Conservation (phyloP, 2,329 filamentous ascomycete genomes). For the Colletotrichum gigasporum region DNA sequence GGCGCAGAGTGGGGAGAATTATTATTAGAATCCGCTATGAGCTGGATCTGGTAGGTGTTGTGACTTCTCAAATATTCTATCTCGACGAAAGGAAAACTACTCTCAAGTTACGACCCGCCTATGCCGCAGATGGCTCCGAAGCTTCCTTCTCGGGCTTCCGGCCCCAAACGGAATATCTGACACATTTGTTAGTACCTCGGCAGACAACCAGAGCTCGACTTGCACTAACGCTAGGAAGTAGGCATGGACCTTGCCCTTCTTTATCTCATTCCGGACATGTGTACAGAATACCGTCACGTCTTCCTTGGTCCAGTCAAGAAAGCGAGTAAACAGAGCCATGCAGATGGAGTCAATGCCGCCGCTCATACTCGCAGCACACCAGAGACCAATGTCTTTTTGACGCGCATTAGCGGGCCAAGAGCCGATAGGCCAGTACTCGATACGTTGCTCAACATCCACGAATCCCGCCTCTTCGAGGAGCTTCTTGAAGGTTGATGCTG, state of each 20-base stretch:
- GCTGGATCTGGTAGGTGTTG: too few relatives aligned
- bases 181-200: neutral
- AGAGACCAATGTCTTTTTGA: conserved; percentile 56
- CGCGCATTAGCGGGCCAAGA: conserved; percentile 60
- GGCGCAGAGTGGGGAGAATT: too few relatives aligned
- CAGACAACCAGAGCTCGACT: too few relatives aligned
- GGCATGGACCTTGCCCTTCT: conserved; percentile 43
- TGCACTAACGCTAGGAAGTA: conserved; percentile 48
- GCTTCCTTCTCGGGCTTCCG: conserved; percentile 14
- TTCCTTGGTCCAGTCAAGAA: conserved; percentile 42
- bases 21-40: too few relatives aligned
- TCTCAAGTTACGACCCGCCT: too few relatives aligned
- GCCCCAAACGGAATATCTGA: conserved; percentile 16
- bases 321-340: conserved; percentile 44
- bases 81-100: too few relatives aligned
- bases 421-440: conserved; percentile 59
- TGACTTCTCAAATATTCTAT: too few relatives aligned
- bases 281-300: conserved; percentile 45
- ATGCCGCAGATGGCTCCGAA: too few relatives aligned
- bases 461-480: conserved; percentile 57
- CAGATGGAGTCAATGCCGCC: conserved; percentile 44
- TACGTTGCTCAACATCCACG: conserved; percentile 51
- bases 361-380: conserved; percentile 39
- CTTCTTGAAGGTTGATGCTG: conserved; percentile 39
- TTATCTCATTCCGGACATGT: conserved; percentile 43